Base-by-base conservation (phyloP, 2,329 filamentous ascomycete genomes). In the Incumbomyces lentus region DNA sequence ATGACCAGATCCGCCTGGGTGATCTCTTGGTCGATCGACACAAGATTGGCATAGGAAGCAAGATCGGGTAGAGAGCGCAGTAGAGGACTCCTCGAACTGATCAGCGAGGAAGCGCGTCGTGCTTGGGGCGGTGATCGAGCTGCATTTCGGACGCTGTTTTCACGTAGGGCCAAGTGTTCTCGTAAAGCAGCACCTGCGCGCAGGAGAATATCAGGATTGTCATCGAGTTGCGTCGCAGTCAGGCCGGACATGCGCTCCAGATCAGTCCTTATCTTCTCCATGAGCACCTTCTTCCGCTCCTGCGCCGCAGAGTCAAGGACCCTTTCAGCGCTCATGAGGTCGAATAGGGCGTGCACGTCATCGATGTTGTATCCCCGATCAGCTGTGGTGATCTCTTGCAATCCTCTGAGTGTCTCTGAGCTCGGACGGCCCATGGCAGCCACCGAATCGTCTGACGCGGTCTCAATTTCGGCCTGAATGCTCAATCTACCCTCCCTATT, bases 241-340 rank as follows among this genome's bases (percentile, higher is more conserved):
- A 58, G 48, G 17, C 55, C 56, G 13, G 53, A 55, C 29, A 70
- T 60, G 42, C 65, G 68, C 48, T 71, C 68, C 66, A 71, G 69
- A 54, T 71, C 68, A 45, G 67, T 65, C 49, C 68, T 69, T 42
- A 71, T 70, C 48, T 70, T 70, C 17, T 68, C 67, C 40, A 71
- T 62, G 17, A 71, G 60, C 12, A 70, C 51, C 62, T 68, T 69
- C 13, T 68, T 67, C 19, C 66, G 67, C 51, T 70, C 68, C 58
- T 70, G 50, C 17, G 53, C 49, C 6, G 49, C 41, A 11, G 46
- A 44, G 30, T 55, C 52, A 2, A 52, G 44, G 16, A 52, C 49
- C 29, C 52, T 50, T 17, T 55, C 52, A 7, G 50, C 52, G 46
- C 55, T 56, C 54, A 58, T 56, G 26, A 58, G 38, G 41, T 58